Percentiles rank a stretch among this genome's conserved stretches.
Evolutionary conservation across 2,329 filamentous ascomycete genomes (phyloP).

Genomic region (Massarina eburnea): DNA sequence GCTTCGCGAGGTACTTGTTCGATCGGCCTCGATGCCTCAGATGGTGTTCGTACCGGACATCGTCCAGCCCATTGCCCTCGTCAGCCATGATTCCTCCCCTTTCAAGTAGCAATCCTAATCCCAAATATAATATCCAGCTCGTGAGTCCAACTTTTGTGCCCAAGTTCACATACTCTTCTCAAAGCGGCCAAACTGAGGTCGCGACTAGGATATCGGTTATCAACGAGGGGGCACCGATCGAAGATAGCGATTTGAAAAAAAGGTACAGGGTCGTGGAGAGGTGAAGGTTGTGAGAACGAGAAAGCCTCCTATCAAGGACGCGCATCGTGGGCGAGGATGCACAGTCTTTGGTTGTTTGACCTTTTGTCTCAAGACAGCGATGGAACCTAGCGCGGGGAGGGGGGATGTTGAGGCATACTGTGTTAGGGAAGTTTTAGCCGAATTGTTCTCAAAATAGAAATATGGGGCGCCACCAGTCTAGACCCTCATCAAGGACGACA

Average conservation of each 20-base stretch:
- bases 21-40: constrained; percentile 20
- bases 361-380: not conserved
- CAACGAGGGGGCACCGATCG: not conserved
- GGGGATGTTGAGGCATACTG: not conserved
- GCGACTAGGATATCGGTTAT: not conserved
- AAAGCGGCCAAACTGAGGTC: not conserved
- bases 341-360: not conserved
- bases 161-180: not conserved
- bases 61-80: constrained; percentile 11
- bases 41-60: constrained; percentile 28
- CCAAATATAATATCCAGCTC: too few species aligned
- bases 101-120: not conserved
- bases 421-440: not conserved
- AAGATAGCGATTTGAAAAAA: not conserved
- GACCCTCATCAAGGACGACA: too few species aligned
- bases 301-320: not conserved
- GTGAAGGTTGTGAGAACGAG: not conserved
- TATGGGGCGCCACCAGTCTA: too few species aligned
- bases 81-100: not conserved
- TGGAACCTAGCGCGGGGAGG: not conserved
- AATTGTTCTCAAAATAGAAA: not conserved
- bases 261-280: not conserved
- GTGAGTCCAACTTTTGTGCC: too few species aligned
- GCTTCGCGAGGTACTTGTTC: constrained; percentile 18
- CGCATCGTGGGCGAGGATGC: not conserved